phyloP scores from a whole-genome alignment of 2,329 filamentous ascomycete species.

The Claviceps citrina region DNA sequence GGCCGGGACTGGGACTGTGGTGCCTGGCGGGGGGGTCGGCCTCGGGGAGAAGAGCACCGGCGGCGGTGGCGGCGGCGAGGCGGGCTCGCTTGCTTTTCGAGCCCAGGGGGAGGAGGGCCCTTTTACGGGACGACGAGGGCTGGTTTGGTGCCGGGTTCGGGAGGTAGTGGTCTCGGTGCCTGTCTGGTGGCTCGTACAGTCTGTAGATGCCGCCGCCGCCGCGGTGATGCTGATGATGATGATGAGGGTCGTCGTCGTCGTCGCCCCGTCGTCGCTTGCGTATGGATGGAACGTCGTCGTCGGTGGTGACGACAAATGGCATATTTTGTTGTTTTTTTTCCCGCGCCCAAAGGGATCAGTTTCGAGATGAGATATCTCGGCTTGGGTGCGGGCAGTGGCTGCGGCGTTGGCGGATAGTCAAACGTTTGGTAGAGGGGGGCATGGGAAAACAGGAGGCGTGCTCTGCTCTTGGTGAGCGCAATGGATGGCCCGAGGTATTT shows the following conservation, averaged over 20 bases:
- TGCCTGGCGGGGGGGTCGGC: conserved; percentile 12
- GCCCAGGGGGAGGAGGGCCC: conserved; percentile 12
- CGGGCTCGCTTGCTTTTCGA: conserved; percentile 16
- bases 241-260: conserved; percentile 8
- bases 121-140: conserved; percentile 14
- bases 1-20: no score
- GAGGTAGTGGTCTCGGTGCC: conserved; percentile 14
- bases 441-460: neutral
- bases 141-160: conserved; percentile 13
- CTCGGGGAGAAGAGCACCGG: no score
- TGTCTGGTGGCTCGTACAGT: conserved; percentile 13
- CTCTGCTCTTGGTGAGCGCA: neutral
- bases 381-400: no score
- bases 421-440: no score
- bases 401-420: no score
- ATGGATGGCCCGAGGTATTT: no score
- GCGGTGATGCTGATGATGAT: conserved; percentile 14
- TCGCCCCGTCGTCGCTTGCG: conserved; percentile 21
- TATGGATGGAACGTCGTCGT: conserved; percentile 15
- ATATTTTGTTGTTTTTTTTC: no score
- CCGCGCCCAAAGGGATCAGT: no score
- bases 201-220: conserved; percentile 12
- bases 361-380: neutral
- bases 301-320: conserved; percentile 18
- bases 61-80: conserved; percentile 9